A percentile compares a stretch with the other conserved stretches of the same genome.
Evolutionary conservation across 352 stramenopile species (phyloP).

Genomic region (Elongisporangium anandrum): DNA sequence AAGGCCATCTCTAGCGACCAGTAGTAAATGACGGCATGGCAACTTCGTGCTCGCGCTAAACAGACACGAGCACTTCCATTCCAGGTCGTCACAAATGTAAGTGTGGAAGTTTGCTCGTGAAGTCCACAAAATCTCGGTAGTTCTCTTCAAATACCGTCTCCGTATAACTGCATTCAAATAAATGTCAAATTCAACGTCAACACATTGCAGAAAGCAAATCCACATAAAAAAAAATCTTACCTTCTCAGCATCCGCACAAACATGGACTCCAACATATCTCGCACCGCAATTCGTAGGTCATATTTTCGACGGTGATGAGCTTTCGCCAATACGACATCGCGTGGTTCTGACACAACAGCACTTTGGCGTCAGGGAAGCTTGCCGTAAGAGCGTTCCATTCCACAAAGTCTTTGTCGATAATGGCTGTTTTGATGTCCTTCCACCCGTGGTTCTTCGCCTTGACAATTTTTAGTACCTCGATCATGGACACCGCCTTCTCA

Average conservation of each 20-base stretch:
- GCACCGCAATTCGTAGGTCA: conserved; percentile 5
- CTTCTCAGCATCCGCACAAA: conserved; percentile 6
- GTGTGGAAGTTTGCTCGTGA: too few relatives aligned
- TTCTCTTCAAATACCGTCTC: too few relatives aligned
- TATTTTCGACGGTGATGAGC: conserved; percentile 6
- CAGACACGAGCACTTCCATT: too few relatives aligned
- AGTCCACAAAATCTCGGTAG: too few relatives aligned
- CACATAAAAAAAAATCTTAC: background rate
- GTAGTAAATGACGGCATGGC: too few relatives aligned
- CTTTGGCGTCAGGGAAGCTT: conserved; percentile 3
- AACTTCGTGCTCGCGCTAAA: too few relatives aligned
- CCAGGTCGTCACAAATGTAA: too few relatives aligned
- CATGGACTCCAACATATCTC: conserved; percentile 1
- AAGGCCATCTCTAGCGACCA: too few relatives aligned
- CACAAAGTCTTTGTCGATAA: conserved; percentile 24
- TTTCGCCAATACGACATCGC: conserved; percentile 8
- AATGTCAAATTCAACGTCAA: too few relatives aligned
- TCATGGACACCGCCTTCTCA: conserved; percentile 13
- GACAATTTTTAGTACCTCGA: conserved; percentile 7
- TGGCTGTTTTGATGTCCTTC: conserved; percentile 1
- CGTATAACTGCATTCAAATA: too few relatives aligned
- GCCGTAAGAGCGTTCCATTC: conserved; percentile 11
- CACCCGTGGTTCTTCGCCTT: conserved; percentile 15
- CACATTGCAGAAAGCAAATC: too few relatives aligned
- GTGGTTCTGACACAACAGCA: conserved; percentile 16